Percentiles rank a stretch among this genome's conserved stretches.
Evolutionary conservation across 495 filamentous ascomycete species (phyloP).

Genomic region (Trichoderma parareesei): DNA sequence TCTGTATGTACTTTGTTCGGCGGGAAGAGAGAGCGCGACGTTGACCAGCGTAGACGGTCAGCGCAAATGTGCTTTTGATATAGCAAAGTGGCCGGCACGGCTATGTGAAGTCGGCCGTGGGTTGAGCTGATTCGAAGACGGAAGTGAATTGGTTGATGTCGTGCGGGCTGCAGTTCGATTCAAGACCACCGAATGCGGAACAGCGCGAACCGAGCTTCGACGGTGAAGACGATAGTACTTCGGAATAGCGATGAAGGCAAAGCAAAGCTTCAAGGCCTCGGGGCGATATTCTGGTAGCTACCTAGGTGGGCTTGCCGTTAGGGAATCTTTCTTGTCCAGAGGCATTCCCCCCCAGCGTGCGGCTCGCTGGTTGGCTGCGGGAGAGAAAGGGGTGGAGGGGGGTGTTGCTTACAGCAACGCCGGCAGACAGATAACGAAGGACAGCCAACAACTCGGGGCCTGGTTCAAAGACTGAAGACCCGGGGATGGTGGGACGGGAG

Average conservation of each 20-base stretch:
- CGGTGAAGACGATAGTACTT: not conserved
- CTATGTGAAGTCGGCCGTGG: not conserved
- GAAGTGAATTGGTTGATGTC: not conserved
- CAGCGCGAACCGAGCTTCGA: not conserved
- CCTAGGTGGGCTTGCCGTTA: not conserved
- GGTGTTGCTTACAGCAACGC: conserved; percentile 1
- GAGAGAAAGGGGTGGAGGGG: conserved; percentile 1
- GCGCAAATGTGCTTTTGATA: not conserved
- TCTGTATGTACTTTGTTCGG: not conserved
- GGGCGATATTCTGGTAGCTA: not conserved
- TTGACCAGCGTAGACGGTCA: not conserved
- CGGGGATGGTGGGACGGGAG: conserved; percentile 9
- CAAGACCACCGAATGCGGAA: not conserved
- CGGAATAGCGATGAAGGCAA: not conserved
- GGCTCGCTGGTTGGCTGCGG: not conserved
- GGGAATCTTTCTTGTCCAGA: not conserved
- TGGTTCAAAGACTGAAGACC: not conserved
- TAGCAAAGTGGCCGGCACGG: not conserved
- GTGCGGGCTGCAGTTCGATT: not conserved
- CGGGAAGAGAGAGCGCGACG: not conserved
- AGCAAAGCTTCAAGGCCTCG: not conserved
- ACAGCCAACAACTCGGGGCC: not conserved
- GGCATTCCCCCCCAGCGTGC: not conserved
- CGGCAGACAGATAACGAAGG: conserved; percentile 6
- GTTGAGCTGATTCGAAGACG: not conserved